Base-by-base conservation (phyloP, 2,329 filamentous ascomycete species). In the Aspergillus sergii region DNA sequence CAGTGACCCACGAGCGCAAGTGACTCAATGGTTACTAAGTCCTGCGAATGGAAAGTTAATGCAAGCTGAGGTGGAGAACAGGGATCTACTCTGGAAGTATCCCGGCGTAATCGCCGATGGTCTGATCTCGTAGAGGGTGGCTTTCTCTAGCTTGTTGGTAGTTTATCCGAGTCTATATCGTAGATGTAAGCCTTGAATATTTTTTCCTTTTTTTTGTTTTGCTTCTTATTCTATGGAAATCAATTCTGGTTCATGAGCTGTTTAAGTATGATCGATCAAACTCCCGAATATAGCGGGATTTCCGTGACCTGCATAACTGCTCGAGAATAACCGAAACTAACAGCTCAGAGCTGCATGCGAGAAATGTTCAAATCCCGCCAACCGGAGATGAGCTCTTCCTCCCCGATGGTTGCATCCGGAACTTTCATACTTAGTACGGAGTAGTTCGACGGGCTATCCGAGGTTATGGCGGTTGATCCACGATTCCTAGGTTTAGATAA, bases 371-470 rank as follows among this genome's bases (percentile, higher is more conserved):
- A 48, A 19, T 58, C n/a, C 39, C n/a, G 41, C 23, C 14, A n/a
- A 21, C 12, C 43, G 43, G 57, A 58, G 43, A 50, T 26, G 14
- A 19, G 19, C 43, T 19, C 57, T 32, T 34, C 30, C 57, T 58
- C 57, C 30, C 45, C 57, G 32, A 59, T n/a, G 21, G 28, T 28
- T 59, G 41, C 45, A 53, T 34, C 45, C 57, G 43, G 26, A 57
- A 57, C 32, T 19, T 32, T 26, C 36, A 57, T 19, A 39, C 34
- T 32, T 9, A 11, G 30, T 32, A 32, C 30, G 30, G 8, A 32
- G 34, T 34, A 45, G 36, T 19, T 41, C 16, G 39, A 12, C 12
- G 14, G 34, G 12, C 11, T 34, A 21, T 45, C 30, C 32, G 41
- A 48, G 56, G 23, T 36, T 23, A 28, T n/a, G 16, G 16, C 19